A percentile compares a stretch with the other conserved stretches of the same genome.
These are phyloP conservation scores for Magnolia officinalis DNA, from an alignment of 164 flowering plant species.

Conservation along the genomic window DNA sequence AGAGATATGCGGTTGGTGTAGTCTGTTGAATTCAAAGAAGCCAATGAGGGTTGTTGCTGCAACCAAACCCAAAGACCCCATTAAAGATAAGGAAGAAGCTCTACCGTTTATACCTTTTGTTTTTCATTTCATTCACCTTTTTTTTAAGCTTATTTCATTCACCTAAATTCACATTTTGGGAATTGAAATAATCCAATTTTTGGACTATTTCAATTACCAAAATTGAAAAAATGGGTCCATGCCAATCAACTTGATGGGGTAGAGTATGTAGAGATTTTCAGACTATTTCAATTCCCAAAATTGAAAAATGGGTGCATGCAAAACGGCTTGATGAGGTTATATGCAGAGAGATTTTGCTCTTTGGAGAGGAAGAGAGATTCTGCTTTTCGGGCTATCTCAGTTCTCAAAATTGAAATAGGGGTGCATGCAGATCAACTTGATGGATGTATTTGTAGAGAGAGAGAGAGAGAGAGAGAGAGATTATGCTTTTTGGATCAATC, in stretches of 20 bases:
- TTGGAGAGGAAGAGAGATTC: neutral
- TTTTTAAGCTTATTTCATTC: too few relatives aligned
- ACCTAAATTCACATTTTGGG: too few relatives aligned
- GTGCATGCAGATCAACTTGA: neutral
- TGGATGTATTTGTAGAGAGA: neutral
- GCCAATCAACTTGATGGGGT: neutral
- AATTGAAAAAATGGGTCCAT: too few relatives aligned
- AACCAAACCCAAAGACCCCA: neutral
- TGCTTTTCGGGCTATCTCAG: too few relatives aligned
- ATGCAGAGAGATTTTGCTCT: neutral
- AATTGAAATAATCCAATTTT: neutral
- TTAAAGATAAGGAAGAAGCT: neutral
- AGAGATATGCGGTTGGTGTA: constrained; percentile 69
- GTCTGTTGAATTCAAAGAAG: constrained; percentile 53
- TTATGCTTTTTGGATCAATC: too few relatives aligned
- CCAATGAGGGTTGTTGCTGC: constrained; percentile 35
- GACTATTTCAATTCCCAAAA: neutral
- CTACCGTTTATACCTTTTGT: too few relatives aligned
- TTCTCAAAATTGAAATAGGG: neutral
- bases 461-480: too few relatives aligned
- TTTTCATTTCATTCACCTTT: neutral
- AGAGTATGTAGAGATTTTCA: neutral
- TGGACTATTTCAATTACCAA: neutral
- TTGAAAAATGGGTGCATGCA: too few relatives aligned
- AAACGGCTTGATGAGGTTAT: neutral